Evolutionary conservation across 1,139 yeast species (phyloP), one percentile per base, ranked within the genome.

Genomic region (Saccharomyces hybrid): DNA sequence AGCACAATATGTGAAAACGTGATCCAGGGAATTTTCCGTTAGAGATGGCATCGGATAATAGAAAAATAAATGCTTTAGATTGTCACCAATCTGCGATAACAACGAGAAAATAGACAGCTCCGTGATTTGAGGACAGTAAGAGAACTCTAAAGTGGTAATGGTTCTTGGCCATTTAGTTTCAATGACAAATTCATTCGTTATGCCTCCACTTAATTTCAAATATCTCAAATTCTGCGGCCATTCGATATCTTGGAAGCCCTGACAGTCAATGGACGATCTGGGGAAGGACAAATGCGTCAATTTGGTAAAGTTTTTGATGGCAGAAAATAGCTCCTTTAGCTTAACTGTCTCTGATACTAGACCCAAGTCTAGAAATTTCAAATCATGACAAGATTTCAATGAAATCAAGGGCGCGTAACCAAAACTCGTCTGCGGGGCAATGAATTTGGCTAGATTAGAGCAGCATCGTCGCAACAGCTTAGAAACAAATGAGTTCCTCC

Each of bases 401-500:
- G 95, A 85, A 21, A 89, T 79, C 61, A 91, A 73, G 0, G 98
- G 97, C 0, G 96, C 88, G 56, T 85, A 78, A 0, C 98, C 98
- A 74, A 93, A 91, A 73, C 96, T 87, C 38, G 97, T 86, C 66
- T 91, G 98, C 1, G 98, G 96, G 0, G 98, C 97, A 6, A 87
- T 81, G 65, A 93, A 90, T 11, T 76, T 74, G 60, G 82, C 78
- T 52, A 93, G 72, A 51, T 77, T 78, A 26, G 77, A 70, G 9
- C 89, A 79, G 55, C 96, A 87, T 49, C 96, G 75, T 64, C 95
- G 80, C 55, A 93, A 73, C 4, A 93, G 68, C 61, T 87, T 85
- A 1, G 97, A 88, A 21, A 93, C 91, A 69, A 78, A 86, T 0
- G 97, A 93, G 71, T 90, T 93, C 66, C 88, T 90, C n/a, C 98